Percentiles rank a stretch among this genome's conserved stretches.
These are phyloP conservation scores for Leccinum rimulosum DNA, from an alignment of 768 basidiomycete species.

Conservation along the genomic window DNA sequence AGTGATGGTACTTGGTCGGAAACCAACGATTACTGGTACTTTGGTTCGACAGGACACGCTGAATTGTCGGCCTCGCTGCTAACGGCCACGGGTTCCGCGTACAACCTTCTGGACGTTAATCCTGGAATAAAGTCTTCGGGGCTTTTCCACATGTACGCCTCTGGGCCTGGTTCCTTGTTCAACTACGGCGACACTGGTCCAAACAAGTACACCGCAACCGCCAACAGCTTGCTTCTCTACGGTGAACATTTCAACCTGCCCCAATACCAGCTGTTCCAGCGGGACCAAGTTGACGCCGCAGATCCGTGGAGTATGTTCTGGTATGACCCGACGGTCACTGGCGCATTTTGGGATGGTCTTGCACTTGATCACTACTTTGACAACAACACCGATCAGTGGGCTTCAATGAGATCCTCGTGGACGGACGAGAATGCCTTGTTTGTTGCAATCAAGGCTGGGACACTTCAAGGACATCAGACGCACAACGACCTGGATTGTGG, in stretches of 20 bases:
- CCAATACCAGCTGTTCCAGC: constrained; percentile 81
- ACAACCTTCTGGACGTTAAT: constrained; percentile 69
- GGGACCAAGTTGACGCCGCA: constrained; percentile 79
- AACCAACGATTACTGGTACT: constrained; percentile 94
- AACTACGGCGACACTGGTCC: constrained; percentile 63
- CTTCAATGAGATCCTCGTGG: constrained; percentile 89
- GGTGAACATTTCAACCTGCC: constrained; percentile 67
- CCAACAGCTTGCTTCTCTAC: constrained; percentile 84
- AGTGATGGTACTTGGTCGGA: constrained; percentile 91
- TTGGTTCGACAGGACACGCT: constrained; percentile 87
- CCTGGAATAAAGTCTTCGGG: constrained; percentile 71
- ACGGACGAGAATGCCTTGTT: constrained; percentile 81
- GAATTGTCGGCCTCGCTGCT: constrained; percentile 83
- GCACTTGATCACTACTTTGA: constrained; percentile 83
- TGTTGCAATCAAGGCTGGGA: constrained; percentile 88
- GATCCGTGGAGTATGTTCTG: constrained; percentile 92
- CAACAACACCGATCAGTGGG: constrained; percentile 77
- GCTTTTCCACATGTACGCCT: constrained; percentile 85
- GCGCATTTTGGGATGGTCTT: constrained; percentile 90
- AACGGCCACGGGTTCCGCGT: constrained; percentile 83
- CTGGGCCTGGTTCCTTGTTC: constrained; percentile 84
- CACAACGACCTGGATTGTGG: constrained; percentile 95
- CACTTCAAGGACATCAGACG: constrained; percentile 79
- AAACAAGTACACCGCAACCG: constrained; percentile 93
- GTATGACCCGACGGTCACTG: constrained; percentile 81